These are phyloP conservation scores for Colletotrichum orbiculare DNA, from an alignment of 2,329 filamentous ascomycete genomes.

Conservation along the genomic window DNA sequence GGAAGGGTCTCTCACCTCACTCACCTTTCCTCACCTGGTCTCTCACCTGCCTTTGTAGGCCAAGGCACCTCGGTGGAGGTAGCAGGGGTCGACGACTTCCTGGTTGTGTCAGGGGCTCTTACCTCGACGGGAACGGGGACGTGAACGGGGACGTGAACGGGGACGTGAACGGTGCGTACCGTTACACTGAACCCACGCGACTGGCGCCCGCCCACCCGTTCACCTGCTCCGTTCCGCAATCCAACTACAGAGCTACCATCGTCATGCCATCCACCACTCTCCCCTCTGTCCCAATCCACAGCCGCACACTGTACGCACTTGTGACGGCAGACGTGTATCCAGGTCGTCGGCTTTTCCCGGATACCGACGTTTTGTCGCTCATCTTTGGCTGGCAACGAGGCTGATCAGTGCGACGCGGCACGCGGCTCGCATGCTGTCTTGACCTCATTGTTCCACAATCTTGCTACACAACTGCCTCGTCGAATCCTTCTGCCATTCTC, in stretches of 20 bases:
- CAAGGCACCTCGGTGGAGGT: too few species aligned
- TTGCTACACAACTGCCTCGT: conserved; percentile 23
- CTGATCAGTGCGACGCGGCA: conserved; percentile 10
- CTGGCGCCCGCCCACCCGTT: background rate
- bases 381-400: background rate
- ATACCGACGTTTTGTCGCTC: background rate
- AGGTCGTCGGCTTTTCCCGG: background rate
- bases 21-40: too few species aligned
- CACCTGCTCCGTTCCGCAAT: conserved; percentile 7
- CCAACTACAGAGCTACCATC: conserved; percentile 8
- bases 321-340: background rate
- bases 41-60: too few species aligned
- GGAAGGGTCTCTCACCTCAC: too few species aligned
- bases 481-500: conserved; percentile 25
- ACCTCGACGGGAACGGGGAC: too few species aligned
- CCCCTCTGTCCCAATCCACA: background rate
- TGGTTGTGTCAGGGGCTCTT: too few species aligned
- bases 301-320: too few species aligned
- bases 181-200: background rate
- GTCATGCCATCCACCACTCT: background rate
- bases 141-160: too few species aligned
- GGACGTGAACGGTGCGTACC: conserved; percentile 1
- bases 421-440: conserved; percentile 3
- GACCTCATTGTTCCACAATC: conserved; percentile 13
- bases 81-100: too few species aligned